Base-by-base conservation (phyloP, 1,284 basidiomycete genomes). In the Marasmius oreades region DNA sequence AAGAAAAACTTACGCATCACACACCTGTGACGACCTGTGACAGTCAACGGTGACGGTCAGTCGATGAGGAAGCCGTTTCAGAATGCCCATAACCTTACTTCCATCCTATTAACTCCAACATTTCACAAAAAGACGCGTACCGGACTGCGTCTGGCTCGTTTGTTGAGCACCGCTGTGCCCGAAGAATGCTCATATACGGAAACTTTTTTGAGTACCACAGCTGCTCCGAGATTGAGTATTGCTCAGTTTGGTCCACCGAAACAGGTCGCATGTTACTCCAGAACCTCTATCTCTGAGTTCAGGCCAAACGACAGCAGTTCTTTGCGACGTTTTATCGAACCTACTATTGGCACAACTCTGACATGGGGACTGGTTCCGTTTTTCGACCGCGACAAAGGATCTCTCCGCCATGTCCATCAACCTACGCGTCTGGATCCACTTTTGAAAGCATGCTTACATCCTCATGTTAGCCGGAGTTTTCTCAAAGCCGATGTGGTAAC, bases 401-500 rank as follows among this genome's bases (percentile, higher is more conserved):
- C 22, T n/a, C 37, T 55, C 1, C 10, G 18, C 16, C 34, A 33
- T 16, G 18, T 52, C 20, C 23, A 51, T 26, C 45, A 39, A 22
- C 45, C 57, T 18, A 23, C 37, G 34, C 34, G 43, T 11, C 16
- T 60, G 11, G 59, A 60, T 46, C 34, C 44, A n/a, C 56, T 61
- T 53, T 20, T 64, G 14, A 34, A 39, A 31, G 61, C 59, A 28
- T 63, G 61, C 51, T 6, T 62, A 39, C 55, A n/a, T 39, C 37
- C 5, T 51, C 44, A 18, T 59, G 59, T 2, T 14, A 33, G 11
- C 44, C 43, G 14, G 55, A 39, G n/a, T 24, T 42, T 64, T 31
- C 45, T 63, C 2, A 34, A 56, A 20, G 59, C 64, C 18, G 64
- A 65, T 46, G 59, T 65, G 4, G 56, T 65, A 6, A 53, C 61